Conservation (phyloP, 169 alveolate genomes). For the Plasmodium vinckei region DNA sequence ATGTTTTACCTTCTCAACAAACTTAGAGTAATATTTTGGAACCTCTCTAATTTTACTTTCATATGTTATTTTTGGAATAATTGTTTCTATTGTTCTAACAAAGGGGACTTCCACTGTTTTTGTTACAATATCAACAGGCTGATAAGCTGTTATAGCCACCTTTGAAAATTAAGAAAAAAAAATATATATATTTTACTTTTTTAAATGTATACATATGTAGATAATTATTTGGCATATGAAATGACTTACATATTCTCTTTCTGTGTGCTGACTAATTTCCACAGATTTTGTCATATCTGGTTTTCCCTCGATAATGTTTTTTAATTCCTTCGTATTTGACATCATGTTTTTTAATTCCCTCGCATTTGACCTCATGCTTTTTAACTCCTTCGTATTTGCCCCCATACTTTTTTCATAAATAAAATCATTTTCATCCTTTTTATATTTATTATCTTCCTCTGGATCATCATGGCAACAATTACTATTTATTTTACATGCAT, state of each 20-base stretch:
- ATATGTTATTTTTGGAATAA: conserved; percentile 87
- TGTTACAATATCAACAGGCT: conserved; percentile 83
- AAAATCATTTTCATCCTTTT: conserved; percentile 40
- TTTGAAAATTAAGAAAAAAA: conserved; percentile 9
- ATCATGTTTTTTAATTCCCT: conserved; percentile 12
- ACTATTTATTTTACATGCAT: conserved; percentile 45
- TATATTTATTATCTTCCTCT: conserved; percentile 10
- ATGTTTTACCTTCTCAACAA: conserved; percentile 82
- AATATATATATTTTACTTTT: not conserved
- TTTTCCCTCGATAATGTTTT: conserved; percentile 62
- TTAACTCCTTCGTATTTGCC: conserved; percentile 11
- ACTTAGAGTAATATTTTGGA: conserved; percentile 87
- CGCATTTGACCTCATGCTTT: conserved; percentile 3
- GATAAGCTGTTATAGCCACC: conserved; percentile 86
- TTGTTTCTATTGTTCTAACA: conserved; percentile 86
- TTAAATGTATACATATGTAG: not conserved
- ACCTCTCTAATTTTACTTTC: conserved; percentile 87
- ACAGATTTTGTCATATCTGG: conserved; percentile 79
- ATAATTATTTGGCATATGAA: not conserved
- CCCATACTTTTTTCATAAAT: conserved; percentile 49
- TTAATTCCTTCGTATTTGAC: conserved; percentile 8
- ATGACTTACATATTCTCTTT: conserved; percentile 81
- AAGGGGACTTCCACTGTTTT: conserved; percentile 88
- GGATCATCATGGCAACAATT: conserved; percentile 35
- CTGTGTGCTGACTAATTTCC: conserved; percentile 79